A percentile compares a stretch with the other conserved stretches of the same genome.
Evolutionary conservation across 495 filamentous ascomycete species (phyloP).

Genomic region (Aspergillus cavernicola): DNA sequence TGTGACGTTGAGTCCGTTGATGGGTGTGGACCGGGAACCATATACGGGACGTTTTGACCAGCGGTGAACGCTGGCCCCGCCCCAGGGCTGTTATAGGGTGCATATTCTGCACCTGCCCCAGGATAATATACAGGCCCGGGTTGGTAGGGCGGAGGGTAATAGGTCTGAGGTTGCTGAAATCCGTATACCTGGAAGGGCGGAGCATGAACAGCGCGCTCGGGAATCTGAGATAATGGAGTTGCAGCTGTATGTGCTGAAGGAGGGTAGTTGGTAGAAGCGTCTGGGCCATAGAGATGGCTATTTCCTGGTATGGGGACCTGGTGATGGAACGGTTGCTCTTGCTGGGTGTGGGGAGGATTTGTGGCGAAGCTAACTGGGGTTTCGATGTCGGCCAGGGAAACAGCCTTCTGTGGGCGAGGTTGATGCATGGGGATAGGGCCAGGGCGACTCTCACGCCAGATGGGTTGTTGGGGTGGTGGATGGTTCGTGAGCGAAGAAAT

Average conservation of each 20-base stretch:
- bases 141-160: conserved; percentile 58
- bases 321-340: conserved; percentile 84
- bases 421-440: conserved; percentile 88
- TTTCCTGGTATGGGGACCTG: conserved; percentile 73
- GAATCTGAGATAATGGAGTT: conserved; percentile 93
- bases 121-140: conserved; percentile 55
- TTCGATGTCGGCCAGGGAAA: conserved; percentile 93
- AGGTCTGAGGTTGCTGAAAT: conserved; percentile 54
- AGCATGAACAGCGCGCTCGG: conserved; percentile 90
- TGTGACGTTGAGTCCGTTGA: conserved; percentile 47
- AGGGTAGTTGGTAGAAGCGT: conserved; percentile 56
- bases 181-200: conserved; percentile 82
- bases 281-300: conserved; percentile 52
- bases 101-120: conserved; percentile 33
- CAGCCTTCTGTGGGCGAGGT: conserved; percentile 88
- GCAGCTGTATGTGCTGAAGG: conserved; percentile 76
- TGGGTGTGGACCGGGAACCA: conserved; percentile 39
- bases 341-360: conserved; percentile 67
- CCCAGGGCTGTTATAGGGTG: conserved; percentile 42
- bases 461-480: conserved; percentile 52
- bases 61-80: conserved; percentile 49
- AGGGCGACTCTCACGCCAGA: conserved; percentile 73
- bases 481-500: conserved; percentile 13
- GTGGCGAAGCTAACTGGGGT: conserved; percentile 69
- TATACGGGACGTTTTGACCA: conserved; percentile 42